phyloP scores from a whole-genome alignment of 345 rosid genomes.

The Populus alba region DNA sequence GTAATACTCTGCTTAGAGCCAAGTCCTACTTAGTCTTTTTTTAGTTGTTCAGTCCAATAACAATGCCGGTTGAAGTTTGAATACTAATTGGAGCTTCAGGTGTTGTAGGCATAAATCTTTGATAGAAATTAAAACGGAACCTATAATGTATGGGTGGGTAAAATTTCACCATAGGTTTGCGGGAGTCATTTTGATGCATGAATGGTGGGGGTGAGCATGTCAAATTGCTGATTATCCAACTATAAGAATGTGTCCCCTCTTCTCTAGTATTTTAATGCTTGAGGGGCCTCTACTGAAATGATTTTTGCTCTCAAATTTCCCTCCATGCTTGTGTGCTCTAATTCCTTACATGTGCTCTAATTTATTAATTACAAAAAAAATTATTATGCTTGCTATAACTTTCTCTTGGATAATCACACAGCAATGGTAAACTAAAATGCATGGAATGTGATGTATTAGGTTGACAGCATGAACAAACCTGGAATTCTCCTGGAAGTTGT shows the following conservation, averaged over 20 bases:
- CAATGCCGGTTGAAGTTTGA: background rate
- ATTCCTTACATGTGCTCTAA: background rate
- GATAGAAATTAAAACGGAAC: background rate
- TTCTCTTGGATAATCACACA: background rate
- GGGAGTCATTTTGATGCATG: background rate
- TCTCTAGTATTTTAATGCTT: background rate
- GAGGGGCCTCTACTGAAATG: background rate
- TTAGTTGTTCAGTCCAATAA: background rate
- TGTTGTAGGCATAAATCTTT: background rate
- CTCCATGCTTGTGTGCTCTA: background rate
- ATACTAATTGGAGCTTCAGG: background rate
- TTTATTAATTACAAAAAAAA: background rate
- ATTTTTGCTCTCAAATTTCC: background rate
- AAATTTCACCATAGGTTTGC: background rate
- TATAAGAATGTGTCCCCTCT: background rate
- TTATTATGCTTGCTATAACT: background rate
- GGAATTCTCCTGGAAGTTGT: slow-evolving; percentile 95
- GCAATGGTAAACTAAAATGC: background rate
- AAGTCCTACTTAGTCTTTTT: background rate
- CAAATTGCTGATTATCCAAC: background rate
- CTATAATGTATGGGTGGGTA: background rate
- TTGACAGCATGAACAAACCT: slow-evolving; percentile 90
- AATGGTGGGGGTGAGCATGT: no score
- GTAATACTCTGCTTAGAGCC: background rate
- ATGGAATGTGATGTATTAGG: slow-evolving; percentile 36